Conservation (phyloP, 2,329 filamentous ascomycete species). For the Verticillium albo-atrum region DNA sequence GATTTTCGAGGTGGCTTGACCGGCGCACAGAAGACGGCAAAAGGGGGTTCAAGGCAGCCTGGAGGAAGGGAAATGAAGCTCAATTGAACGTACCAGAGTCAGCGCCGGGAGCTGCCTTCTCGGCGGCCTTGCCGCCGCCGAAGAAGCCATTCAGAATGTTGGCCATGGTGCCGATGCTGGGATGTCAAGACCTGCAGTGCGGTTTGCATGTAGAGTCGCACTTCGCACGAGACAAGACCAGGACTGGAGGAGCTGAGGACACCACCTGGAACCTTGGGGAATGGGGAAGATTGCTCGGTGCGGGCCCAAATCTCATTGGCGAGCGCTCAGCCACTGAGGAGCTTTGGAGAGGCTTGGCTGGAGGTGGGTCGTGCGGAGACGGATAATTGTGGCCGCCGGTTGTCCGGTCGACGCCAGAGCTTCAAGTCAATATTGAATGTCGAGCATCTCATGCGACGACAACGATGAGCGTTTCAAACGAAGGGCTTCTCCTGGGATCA, state of each 20-base stretch:
- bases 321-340: constrained; percentile 1
- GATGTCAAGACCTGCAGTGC: constrained; percentile 5
- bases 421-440: not conserved
- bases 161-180: constrained; percentile 38
- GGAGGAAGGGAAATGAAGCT: constrained; percentile 2
- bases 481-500: not conserved
- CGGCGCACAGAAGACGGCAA: not conserved
- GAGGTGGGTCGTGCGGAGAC: not conserved
- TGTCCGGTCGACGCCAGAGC: not conserved
- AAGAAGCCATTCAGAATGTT: constrained; percentile 64
- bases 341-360: not conserved
- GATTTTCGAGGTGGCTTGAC: not conserved
- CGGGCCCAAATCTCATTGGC: not conserved
- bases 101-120: constrained; percentile 41
- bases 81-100: constrained; percentile 56
- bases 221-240: not conserved
- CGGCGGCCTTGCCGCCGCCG: constrained; percentile 59
- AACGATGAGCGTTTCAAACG: not conserved
- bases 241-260: not conserved
- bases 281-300: constrained; percentile 1
- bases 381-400: not conserved
- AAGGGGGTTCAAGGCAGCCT: not conserved
- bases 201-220: not conserved
- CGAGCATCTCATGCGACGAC: not conserved
- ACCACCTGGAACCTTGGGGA: constrained; percentile 1